Conservation (phyloP, 441 rosid genomes). For the Populus trichocarpa region DNA sequence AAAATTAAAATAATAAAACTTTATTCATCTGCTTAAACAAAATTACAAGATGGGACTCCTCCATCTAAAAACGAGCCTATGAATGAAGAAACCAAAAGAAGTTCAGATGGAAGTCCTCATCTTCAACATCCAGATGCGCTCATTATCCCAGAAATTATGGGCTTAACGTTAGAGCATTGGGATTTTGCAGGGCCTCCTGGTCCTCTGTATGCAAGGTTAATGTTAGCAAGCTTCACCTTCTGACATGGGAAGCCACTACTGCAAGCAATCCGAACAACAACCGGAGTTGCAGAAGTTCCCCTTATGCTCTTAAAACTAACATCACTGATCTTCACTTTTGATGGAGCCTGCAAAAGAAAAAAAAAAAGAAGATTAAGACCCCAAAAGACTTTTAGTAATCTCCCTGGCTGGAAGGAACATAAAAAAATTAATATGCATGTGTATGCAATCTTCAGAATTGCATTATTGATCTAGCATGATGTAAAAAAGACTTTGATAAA, state of each 20-base stretch:
- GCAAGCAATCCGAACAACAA: constrained; percentile 39
- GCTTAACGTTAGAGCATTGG: constrained; percentile 1
- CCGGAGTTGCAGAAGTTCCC: constrained; percentile 40
- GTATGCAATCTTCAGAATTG: no score
- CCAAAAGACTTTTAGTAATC: no score
- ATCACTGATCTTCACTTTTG: constrained; percentile 35
- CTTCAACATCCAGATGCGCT: neutral
- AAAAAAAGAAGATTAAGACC: no score
- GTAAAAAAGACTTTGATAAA: no score
- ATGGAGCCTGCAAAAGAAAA: constrained; percentile 24
- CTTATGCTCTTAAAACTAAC: constrained; percentile 38
- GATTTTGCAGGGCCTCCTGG: constrained; percentile 1
- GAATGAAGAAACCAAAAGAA: neutral
- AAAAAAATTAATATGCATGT: no score
- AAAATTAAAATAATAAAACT: no score
- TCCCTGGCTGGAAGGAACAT: no score
- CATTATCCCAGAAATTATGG: no score
- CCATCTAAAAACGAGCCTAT: neutral
- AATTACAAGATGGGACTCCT: neutral
- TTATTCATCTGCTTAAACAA: no score
- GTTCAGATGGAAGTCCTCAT: neutral
- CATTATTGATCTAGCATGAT: no score
- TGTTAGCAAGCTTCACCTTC: constrained; percentile 29
- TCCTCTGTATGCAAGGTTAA: constrained; percentile 25
- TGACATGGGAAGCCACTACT: constrained; percentile 45